Evolutionary conservation across 176 grass and related monocot genomes (phyloP), one percentile per base, ranked within the genome.

Genomic region (Puya raimondii): DNA sequence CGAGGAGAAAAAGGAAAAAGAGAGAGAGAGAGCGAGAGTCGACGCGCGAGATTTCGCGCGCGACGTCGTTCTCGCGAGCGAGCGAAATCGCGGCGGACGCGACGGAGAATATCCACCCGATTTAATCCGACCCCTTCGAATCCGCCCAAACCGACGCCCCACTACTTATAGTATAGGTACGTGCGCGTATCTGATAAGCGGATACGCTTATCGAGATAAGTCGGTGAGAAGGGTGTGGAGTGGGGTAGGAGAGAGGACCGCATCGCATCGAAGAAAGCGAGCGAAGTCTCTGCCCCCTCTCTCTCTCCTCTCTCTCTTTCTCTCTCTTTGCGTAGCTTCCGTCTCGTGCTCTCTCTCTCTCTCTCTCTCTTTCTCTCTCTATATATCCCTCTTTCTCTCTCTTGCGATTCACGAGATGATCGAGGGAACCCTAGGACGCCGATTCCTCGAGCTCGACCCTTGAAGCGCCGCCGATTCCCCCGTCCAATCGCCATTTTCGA

Each of bases 241-340:
- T 76, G 75, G 78, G 81, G 74, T 74, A 75, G 81, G 83, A 63
- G 84, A 85, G 86, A 85, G 84, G 93, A 87, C 88, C 90, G 89
- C 86, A 90, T 83, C 90, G 88, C 93, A 97, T 97, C 86, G 86
- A 89, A 83, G 83, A 97, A 96, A 90, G 93, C 81, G 86, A 81
- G 67, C 69, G 80, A 92, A 73, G 84, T 64, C 84, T 90, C 80
- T 82, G 77, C 73, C 70, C 48, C 75, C 66, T 76, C 16, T 73
- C 84, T 63, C 66, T 67, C 66, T 8, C 13, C 67, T 76, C 15
- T 72, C 81, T 64, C 63, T 66, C 59, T 12, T 64, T 67, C 64
- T 63, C 42, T 33, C 14, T 57, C 56, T 58, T 22, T 74, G 33
- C 56, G 56, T 15, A 61, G 56, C 56, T 61, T 61, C n/a, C 56